Conservation (phyloP, 495 filamentous ascomycete species). For the Penicillium fimorum region DNA sequence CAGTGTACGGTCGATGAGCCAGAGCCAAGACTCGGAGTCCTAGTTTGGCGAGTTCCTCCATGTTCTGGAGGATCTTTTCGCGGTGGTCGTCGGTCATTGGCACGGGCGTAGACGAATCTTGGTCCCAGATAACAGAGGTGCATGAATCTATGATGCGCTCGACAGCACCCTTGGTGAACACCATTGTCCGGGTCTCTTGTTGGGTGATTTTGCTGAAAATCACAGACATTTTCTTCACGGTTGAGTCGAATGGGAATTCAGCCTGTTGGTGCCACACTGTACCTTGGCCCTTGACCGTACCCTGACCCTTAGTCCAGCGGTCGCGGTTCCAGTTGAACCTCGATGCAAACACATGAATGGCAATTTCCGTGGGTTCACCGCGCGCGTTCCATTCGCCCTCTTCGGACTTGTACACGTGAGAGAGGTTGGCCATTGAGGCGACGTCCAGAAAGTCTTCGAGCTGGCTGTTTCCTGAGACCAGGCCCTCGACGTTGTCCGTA, state of each 20-base stretch:
- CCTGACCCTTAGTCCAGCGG: constrained; percentile 38
- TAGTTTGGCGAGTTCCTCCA: constrained; percentile 51
- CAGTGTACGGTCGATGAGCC: constrained; percentile 43
- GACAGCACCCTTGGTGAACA: constrained; percentile 71
- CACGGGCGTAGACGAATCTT: constrained; percentile 38
- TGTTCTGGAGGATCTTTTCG: constrained; percentile 50
- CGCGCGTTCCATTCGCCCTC: constrained; percentile 50
- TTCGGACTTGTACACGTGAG: constrained; percentile 46
- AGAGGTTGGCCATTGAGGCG: constrained; percentile 58
- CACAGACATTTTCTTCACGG: constrained; percentile 60
- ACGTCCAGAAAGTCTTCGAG: constrained; percentile 50
- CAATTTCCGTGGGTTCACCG: constrained; percentile 62
- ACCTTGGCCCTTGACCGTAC: constrained; percentile 34
- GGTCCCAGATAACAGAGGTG: constrained; percentile 40
- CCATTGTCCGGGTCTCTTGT: constrained; percentile 21
- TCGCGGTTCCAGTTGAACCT: constrained; percentile 55
- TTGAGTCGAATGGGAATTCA: constrained; percentile 61
- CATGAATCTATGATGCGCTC: constrained; percentile 67
- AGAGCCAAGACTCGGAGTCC: constrained; percentile 59
- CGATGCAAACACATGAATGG: constrained; percentile 58
- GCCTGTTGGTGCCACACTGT: constrained; percentile 48
- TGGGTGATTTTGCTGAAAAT: constrained; percentile 40
- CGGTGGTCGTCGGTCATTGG: constrained; percentile 37
- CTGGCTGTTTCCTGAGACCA: constrained; percentile 18
- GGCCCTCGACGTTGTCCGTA: constrained; percentile 21